These are phyloP conservation scores for Calonectria pseudoturangicola DNA, from an alignment of 2,329 filamentous ascomycete species.

Conservation along the genomic window DNA sequence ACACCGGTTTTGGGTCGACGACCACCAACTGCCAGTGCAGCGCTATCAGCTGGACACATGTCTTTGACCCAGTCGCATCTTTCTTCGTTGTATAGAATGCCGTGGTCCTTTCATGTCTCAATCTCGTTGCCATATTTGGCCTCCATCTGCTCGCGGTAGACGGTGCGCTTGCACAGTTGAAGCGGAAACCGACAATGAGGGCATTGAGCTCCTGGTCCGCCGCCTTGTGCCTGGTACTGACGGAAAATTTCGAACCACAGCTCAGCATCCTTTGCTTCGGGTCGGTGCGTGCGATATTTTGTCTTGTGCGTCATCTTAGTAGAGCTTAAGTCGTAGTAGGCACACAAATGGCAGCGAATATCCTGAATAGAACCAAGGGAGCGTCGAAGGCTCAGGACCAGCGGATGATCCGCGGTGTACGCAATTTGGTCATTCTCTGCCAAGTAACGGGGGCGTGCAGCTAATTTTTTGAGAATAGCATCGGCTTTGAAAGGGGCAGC, in stretches of 20 bases:
- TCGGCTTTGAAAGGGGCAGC: not conserved
- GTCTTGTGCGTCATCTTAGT: not conserved
- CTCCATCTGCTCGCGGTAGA: not conserved
- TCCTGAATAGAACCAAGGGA: not conserved
- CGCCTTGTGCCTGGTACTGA: not conserved
- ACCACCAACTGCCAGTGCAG: not conserved
- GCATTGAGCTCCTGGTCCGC: not conserved
- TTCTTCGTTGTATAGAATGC: not conserved
- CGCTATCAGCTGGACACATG: not conserved
- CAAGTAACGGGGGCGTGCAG: not conserved
- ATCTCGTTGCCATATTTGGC: not conserved
- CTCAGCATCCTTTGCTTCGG: not conserved
- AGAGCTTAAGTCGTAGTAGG: not conserved
- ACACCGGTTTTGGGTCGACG: not conserved
- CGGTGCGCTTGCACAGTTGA: not conserved
- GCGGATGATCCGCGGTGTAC: not conserved
- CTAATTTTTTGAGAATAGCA: not conserved
- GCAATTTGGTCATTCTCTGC: not conserved
- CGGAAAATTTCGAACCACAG: not conserved
- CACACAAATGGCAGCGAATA: not conserved
- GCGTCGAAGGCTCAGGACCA: not conserved
- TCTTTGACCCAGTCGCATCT: not conserved
- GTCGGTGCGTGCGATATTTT: not conserved
- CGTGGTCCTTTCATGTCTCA: not conserved
- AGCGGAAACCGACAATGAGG: not conserved